Conservation (phyloP, 257 asterid species). For the Verbascum thapsus region DNA sequence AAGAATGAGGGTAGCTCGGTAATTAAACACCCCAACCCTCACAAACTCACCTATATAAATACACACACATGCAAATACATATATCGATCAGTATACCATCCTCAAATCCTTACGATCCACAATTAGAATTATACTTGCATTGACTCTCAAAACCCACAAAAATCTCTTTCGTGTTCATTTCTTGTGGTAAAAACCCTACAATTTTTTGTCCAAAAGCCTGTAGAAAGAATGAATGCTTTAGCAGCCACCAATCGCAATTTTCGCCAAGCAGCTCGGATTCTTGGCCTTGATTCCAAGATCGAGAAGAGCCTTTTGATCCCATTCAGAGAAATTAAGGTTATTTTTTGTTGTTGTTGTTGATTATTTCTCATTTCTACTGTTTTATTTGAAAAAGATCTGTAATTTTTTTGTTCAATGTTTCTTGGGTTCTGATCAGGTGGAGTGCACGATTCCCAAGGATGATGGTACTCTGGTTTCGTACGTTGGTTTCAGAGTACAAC, state of each 20-base stretch:
- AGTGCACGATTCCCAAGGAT: slow-evolving; percentile 78
- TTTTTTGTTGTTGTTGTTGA: neutral
- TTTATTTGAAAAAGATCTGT: slow-evolving; percentile 1
- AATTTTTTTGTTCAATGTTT: neutral
- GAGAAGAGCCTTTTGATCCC: slow-evolving; percentile 70
- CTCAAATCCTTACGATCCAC: slow-evolving; percentile 6
- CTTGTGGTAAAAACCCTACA: neutral
- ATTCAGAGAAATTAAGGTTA: slow-evolving; percentile 73
- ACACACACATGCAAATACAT: neutral
- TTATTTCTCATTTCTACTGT: neutral
- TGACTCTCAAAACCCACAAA: slow-evolving; percentile 5
- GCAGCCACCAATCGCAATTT: slow-evolving; percentile 73
- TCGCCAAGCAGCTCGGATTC: slow-evolving; percentile 68
- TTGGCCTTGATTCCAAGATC: slow-evolving; percentile 65
- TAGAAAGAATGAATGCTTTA: slow-evolving; percentile 66
- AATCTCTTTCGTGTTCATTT: neutral
- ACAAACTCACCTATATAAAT: neutral
- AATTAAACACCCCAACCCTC: neutral
- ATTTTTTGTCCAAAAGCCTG: neutral
- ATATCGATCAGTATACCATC: slow-evolving; percentile 4
- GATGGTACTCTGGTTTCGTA: slow-evolving; percentile 71
- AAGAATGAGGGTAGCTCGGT: too few relatives aligned
- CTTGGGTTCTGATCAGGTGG: slow-evolving; percentile 53
- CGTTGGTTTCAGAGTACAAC: slow-evolving; percentile 79
- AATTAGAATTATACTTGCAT: slow-evolving; percentile 3